These are phyloP conservation scores for Termitomyces eurrhizus DNA, from an alignment of 768 basidiomycete species.

Conservation along the genomic window DNA sequence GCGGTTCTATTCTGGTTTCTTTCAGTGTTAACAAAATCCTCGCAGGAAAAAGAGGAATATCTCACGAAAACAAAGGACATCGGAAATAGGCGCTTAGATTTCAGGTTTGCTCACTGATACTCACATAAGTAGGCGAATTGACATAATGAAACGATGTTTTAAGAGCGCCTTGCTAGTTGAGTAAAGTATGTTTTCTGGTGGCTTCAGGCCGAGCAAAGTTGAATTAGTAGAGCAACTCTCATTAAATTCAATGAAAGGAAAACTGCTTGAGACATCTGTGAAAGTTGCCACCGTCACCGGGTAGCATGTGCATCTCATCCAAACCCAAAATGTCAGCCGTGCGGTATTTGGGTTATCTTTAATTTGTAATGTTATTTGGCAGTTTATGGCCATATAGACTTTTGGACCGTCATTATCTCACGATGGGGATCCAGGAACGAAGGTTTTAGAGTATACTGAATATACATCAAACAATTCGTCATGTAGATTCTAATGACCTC, in stretches of 20 bases:
- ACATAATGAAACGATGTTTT: not conserved
- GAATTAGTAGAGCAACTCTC: not conserved
- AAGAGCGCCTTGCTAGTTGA: not conserved
- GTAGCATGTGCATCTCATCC: not conserved
- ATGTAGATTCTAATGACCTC: no score
- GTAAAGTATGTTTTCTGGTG: not conserved
- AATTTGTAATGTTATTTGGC: no score
- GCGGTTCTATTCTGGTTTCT: not conserved
- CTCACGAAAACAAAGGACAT: conserved; percentile 53
- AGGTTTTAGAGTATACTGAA: not conserved
- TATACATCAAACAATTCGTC: no score
- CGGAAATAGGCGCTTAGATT: conserved; percentile 61
- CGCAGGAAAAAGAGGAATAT: conserved; percentile 54
- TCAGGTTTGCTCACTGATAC: conserved; percentile 49
- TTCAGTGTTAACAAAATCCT: not conserved
- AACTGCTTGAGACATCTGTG: not conserved
- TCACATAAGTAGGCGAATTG: not conserved
- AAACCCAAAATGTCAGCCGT: not conserved
- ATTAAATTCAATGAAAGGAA: not conserved
- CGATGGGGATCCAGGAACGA: not conserved
- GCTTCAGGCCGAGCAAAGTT: not conserved
- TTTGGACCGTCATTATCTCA: not conserved
- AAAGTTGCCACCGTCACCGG: not conserved
- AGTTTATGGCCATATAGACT: not conserved
- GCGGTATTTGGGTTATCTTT: not conserved